Conservation (phyloP, 805 yeast species). For the Metschnikowia hibisci region DNA sequence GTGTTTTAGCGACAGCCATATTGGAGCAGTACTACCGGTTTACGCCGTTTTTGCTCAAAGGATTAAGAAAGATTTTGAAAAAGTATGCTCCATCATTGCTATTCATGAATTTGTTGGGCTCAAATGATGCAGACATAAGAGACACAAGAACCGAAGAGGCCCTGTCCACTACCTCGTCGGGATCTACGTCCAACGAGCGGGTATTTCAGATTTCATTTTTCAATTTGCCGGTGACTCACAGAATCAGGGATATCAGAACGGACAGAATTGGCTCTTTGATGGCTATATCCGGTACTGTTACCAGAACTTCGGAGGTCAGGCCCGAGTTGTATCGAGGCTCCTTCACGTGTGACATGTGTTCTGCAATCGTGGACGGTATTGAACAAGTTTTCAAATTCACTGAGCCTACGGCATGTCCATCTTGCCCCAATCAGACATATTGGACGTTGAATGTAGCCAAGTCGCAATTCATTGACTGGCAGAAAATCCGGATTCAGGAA, state of each 20-base stretch:
- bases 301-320: slow-evolving; percentile 92
- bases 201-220: slow-evolving; percentile 88
- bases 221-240: slow-evolving; percentile 74
- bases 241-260: slow-evolving; percentile 87
- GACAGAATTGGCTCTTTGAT: slow-evolving; percentile 82
- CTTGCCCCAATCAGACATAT: slow-evolving; percentile 78
- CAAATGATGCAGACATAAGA: slow-evolving; percentile 27
- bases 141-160: slow-evolving; percentile 28
- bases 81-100: slow-evolving; percentile 68
- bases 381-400: slow-evolving; percentile 93
- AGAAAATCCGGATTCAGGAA: slow-evolving; percentile 90
- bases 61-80: slow-evolving; percentile 68
- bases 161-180: slow-evolving; percentile 37
- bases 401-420: slow-evolving; percentile 89
- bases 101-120: slow-evolving; percentile 42
- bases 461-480: slow-evolving; percentile 94
- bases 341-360: slow-evolving; percentile 85
- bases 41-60: slow-evolving; percentile 75
- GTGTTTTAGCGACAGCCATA: slow-evolving; percentile 85
- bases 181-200: slow-evolving; percentile 55
- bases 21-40: slow-evolving; percentile 90
- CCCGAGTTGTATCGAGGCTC: slow-evolving; percentile 88
- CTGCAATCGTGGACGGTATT: slow-evolving; percentile 78
- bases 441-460: slow-evolving; percentile 84
- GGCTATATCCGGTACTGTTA: slow-evolving; percentile 89